Conservation (phyloP, 2,329 filamentous ascomycete genomes). For the Alternaria incomplexa region DNA sequence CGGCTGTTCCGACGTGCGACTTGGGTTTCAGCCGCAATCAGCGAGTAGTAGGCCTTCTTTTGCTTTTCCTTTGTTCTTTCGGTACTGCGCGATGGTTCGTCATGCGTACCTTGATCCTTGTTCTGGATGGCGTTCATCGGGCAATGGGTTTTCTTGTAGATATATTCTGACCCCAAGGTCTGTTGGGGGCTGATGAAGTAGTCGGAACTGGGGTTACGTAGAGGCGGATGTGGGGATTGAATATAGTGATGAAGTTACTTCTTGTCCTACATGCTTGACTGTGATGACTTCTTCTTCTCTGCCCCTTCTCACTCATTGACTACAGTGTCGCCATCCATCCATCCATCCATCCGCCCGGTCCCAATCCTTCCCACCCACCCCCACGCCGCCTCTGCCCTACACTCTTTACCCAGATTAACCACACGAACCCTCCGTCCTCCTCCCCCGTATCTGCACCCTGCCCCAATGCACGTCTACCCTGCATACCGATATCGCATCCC, state of each 20-base stretch:
- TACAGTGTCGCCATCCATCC: too few relatives aligned
- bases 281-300: not conserved
- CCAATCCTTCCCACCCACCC: not conserved
- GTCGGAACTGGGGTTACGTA: not conserved
- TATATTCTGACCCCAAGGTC: slow-evolving; percentile 6
- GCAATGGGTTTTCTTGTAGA: slow-evolving; percentile 10
- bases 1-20: slow-evolving; percentile 14
- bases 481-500: not conserved
- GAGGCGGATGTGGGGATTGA: not conserved
- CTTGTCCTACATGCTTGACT: not conserved
- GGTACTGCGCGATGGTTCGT: not conserved
- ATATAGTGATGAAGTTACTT: slow-evolving; percentile 2
- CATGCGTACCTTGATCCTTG: slow-evolving; percentile 1
- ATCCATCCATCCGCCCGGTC: not conserved
- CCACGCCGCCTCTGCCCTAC: not conserved
- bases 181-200: not conserved
- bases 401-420: not conserved
- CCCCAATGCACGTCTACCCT: not conserved
- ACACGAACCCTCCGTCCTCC: not conserved
- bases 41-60: slow-evolving; percentile 5
- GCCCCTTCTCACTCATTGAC: too few relatives aligned
- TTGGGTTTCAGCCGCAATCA: slow-evolving; percentile 1
- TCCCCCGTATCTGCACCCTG: not conserved
- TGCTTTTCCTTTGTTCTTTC: slow-evolving; percentile 6
- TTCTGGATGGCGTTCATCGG: slow-evolving; percentile 6